phyloP scores from a whole-genome alignment of 306 rosid species.

The Vigna unguiculata region DNA sequence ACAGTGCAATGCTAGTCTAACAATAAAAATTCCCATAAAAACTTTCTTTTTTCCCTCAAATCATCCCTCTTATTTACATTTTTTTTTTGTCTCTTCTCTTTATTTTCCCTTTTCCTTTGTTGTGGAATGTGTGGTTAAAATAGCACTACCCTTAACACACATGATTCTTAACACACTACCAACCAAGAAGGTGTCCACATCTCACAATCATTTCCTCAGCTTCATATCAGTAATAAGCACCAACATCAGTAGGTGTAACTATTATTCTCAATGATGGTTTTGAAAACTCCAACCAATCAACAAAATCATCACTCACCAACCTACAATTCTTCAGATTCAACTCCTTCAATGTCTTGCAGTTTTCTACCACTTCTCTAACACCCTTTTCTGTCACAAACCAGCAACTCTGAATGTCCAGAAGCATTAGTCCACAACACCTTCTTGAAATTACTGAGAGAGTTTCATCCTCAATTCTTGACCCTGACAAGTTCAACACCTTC shows the following conservation, averaged over 20 bases:
- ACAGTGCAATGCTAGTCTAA: background rate
- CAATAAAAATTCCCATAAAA: background rate
- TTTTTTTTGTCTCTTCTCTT: background rate
- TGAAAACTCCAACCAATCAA: conserved; percentile 55
- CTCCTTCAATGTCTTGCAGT: conserved; percentile 65
- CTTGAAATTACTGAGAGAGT: conserved; percentile 60
- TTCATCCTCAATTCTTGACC: conserved; percentile 56
- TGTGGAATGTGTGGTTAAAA: background rate
- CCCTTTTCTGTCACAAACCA: conserved; percentile 63
- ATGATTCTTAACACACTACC: background rate
- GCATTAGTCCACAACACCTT: conserved; percentile 53
- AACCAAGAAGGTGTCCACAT: background rate
- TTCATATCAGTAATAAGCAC: conserved; percentile 47
- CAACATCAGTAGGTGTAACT: conserved; percentile 49
- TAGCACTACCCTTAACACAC: background rate
- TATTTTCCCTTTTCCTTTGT: background rate
- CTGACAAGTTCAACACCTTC: conserved; percentile 55
- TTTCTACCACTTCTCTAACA: conserved; percentile 58
- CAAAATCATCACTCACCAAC: conserved; percentile 47
- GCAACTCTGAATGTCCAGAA: conserved; percentile 58
- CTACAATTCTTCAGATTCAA: conserved; percentile 62
- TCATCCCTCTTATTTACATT: background rate
- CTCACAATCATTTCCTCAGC: conserved; percentile 22
- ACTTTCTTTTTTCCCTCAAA: background rate
- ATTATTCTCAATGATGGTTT: conserved; percentile 69